Evolutionary conservation across 106 monocot species (phyloP).

Genomic region (Gastrodia elata): DNA sequence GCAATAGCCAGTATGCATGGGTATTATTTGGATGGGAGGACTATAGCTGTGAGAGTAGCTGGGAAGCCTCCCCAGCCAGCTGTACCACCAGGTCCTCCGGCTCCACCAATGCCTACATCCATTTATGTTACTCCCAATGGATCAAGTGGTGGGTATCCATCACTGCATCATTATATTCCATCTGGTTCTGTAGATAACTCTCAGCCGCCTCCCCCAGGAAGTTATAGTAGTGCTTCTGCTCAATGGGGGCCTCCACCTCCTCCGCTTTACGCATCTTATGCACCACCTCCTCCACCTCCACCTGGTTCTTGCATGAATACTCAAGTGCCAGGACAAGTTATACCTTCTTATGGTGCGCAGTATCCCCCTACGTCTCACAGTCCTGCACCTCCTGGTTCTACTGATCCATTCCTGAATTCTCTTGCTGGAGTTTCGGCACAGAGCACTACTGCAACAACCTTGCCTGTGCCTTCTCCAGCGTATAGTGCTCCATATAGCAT

Average conservation of each 20-base stretch:
- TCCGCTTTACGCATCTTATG: constrained; percentile 41
- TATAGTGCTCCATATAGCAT: constrained; percentile 18
- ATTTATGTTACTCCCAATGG: constrained; percentile 24
- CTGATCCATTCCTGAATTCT: constrained; percentile 30
- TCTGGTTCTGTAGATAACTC: constrained; percentile 22
- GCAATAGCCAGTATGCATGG: constrained; percentile 83
- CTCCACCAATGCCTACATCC: constrained; percentile 24
- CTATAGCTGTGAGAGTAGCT: constrained; percentile 81
- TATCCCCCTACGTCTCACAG: constrained; percentile 22
- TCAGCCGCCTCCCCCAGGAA: constrained; percentile 46
- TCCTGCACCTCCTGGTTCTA: constrained; percentile 28
- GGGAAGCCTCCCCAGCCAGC: constrained; percentile 81
- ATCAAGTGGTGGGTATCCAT: constrained; percentile 42
- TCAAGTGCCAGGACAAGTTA: constrained; percentile 10
- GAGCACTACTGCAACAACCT: constrained; percentile 9
- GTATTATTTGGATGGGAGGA: constrained; percentile 70
- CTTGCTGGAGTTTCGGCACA: constrained; percentile 32
- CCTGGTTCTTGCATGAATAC: constrained; percentile 24
- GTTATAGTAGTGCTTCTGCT: constrained; percentile 36
- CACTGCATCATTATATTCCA: constrained; percentile 45
- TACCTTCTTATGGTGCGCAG: constrained; percentile 23
- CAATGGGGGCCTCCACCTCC: constrained; percentile 52
- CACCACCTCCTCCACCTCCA: constrained; percentile 39
- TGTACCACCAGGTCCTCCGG: constrained; percentile 60
- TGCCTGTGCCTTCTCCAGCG: constrained; percentile 15